phyloP scores from a whole-genome alignment of 805 yeast genomes.

The Candida ficus region DNA sequence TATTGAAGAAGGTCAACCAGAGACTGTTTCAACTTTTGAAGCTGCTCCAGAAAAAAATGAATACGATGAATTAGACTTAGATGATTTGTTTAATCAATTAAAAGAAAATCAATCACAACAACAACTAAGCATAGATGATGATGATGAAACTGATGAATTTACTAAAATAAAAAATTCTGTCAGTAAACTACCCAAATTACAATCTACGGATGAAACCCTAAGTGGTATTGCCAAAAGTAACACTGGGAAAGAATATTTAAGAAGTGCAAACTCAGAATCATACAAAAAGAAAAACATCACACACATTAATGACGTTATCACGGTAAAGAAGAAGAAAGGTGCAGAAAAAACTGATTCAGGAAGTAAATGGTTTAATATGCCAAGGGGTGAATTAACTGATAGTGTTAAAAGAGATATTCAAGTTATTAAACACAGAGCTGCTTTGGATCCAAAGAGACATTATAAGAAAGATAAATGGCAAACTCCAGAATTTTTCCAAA shows the following conservation, averaged over 20 bases:
- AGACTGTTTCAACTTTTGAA: background rate
- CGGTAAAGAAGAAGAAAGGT: slow-evolving; percentile 16
- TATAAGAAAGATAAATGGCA: slow-evolving; percentile 83
- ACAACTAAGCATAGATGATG: too few species aligned
- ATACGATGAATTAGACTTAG: slow-evolving; percentile 22
- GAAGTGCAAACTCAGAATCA: slow-evolving; percentile 9
- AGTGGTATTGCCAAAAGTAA: slow-evolving; percentile 6
- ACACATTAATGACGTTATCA: slow-evolving; percentile 46
- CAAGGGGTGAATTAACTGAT: slow-evolving; percentile 69
- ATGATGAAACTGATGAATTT: slow-evolving; percentile 26
- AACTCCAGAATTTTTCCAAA: slow-evolving; percentile 74
- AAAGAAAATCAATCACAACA: slow-evolving; percentile 11
- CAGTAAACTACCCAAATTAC: slow-evolving; percentile 37
- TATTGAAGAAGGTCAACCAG: slow-evolving; percentile 1
- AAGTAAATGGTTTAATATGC: slow-evolving; percentile 74
- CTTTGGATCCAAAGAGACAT: slow-evolving; percentile 91
- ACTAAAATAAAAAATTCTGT: slow-evolving; percentile 31
- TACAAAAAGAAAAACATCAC: slow-evolving; percentile 17
- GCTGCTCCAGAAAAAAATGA: background rate
- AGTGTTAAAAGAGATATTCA: slow-evolving; percentile 70
- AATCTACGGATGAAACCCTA: slow-evolving; percentile 9
- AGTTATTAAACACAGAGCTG: slow-evolving; percentile 80
- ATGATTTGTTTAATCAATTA: slow-evolving; percentile 31
- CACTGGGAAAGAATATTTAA: slow-evolving; percentile 24
- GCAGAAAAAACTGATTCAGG: slow-evolving; percentile 36